Percentiles rank a stretch among this genome's conserved stretches.
Conservation (phyloP, 768 basidiomycete species). For the Cystofilobasidium bisporidii region DNA sequence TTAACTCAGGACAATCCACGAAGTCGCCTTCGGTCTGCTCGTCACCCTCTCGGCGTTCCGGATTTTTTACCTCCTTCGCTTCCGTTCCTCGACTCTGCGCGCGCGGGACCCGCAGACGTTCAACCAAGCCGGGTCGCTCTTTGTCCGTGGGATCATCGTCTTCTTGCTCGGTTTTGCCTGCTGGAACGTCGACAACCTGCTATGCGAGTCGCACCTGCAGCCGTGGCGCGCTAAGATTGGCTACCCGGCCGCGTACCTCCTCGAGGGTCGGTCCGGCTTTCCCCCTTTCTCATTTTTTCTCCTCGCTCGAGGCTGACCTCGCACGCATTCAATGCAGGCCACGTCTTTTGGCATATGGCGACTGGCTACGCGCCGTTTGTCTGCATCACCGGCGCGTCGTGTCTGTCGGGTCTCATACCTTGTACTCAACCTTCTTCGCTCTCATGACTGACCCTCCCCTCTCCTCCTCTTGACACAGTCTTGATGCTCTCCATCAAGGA, state of each 20-base stretch:
- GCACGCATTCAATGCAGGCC: neutral
- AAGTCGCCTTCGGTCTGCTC: conserved; percentile 22
- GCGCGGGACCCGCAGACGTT: neutral
- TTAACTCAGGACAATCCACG: conserved; percentile 12
- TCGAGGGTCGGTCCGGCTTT: neutral
- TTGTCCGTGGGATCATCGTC: neutral
- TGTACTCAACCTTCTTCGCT: too few species aligned
- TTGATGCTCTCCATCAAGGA: conserved; percentile 1
- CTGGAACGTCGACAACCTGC: conserved; percentile 23
- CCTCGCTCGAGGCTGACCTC: neutral
- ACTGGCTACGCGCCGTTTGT: neutral
- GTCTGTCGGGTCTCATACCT: too few species aligned
- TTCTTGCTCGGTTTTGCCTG: conserved; percentile 7
- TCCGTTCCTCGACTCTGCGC: neutral
- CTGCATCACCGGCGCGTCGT: neutral
- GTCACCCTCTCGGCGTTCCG: conserved; percentile 13
- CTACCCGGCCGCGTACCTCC: neutral
- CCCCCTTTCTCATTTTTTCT: neutral
- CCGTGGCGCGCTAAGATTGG: neutral
- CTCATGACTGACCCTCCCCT: too few species aligned
- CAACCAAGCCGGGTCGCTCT: neutral
- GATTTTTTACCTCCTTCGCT: conserved; percentile 10
- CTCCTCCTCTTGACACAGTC: neutral
- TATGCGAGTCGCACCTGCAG: neutral
- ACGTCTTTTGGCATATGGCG: neutral